Evolutionary conservation across 23 red algal species (phyloP).

Genomic region (Gracilaria domingensis): DNA sequence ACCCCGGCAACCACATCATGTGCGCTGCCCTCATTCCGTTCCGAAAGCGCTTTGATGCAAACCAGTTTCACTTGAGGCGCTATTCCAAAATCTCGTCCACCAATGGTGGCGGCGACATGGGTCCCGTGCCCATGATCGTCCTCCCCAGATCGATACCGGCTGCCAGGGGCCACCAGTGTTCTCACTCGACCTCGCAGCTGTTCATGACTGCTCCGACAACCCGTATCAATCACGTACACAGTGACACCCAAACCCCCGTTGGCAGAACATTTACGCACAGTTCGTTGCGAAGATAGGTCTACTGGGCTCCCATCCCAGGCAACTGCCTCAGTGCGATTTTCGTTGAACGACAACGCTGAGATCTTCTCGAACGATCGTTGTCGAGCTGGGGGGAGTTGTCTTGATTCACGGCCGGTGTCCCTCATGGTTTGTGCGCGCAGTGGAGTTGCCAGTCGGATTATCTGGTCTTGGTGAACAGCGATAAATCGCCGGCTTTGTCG

Average conservation of each 20-base stretch:
- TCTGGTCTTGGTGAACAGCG: conserved; percentile 4
- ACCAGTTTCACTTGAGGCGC: conserved; percentile 20
- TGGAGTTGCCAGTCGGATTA: conserved; percentile 19
- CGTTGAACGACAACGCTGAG: conserved; percentile 9
- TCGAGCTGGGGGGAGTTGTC: background rate
- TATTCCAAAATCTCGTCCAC: conserved; percentile 48
- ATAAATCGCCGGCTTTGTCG: conserved; percentile 16
- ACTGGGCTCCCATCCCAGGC: background rate
- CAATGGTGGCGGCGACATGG: conserved; percentile 61
- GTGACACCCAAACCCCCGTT: conserved; percentile 46
- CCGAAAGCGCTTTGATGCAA: conserved; percentile 70
- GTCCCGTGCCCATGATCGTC: conserved; percentile 79
- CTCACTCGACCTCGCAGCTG: conserved; percentile 41
- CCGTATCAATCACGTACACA: conserved; percentile 76
- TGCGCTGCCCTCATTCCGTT: conserved; percentile 29
- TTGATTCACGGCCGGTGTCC: background rate
- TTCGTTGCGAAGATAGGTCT: background rate
- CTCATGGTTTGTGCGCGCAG: background rate
- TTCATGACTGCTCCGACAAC: conserved; percentile 56
- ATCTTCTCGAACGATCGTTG: conserved; percentile 25
- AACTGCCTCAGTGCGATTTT: background rate
- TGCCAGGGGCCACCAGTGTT: conserved; percentile 26
- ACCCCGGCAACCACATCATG: conserved; percentile 71
- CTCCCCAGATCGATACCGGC: conserved; percentile 12
- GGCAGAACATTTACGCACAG: conserved; percentile 5